A percentile compares a stretch with the other conserved stretches of the same genome.
Conservation (phyloP, 495 filamentous ascomycete species). For the Xylaria acuta region DNA sequence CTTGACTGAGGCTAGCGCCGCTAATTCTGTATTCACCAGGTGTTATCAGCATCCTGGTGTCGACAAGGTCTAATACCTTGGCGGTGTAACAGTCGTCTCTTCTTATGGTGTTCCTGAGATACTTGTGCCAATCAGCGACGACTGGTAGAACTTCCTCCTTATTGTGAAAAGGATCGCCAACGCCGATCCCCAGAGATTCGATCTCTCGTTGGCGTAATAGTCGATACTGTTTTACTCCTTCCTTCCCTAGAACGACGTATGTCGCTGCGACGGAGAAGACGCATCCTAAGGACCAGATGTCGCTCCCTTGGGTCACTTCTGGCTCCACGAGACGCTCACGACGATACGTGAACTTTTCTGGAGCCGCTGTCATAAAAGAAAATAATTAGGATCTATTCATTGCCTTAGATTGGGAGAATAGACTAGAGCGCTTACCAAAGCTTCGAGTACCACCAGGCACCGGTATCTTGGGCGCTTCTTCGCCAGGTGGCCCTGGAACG, state of each 20-base stretch:
- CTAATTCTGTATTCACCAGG: constrained; percentile 8
- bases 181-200: constrained; percentile 3
- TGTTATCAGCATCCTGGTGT: constrained; percentile 35
- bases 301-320: constrained; percentile 35
- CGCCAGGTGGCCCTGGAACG: constrained; percentile 30
- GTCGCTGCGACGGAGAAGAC: constrained; percentile 51
- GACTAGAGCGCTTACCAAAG: background rate
- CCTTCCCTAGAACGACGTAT: constrained; percentile 43
- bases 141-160: constrained; percentile 26
- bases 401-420: background rate
- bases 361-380: constrained; percentile 40
- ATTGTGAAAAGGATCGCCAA: constrained; percentile 10
- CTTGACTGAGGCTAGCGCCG: background rate
- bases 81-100: constrained; percentile 27
- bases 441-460: constrained; percentile 13
- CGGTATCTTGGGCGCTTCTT: constrained; percentile 29
- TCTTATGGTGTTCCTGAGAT: constrained; percentile 25
- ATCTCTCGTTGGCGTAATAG: constrained; percentile 33
- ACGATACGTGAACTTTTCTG: constrained; percentile 26
- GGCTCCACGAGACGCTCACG: constrained; percentile 11
- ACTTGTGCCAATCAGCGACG: constrained; percentile 39
- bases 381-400: background rate
- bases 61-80: constrained; percentile 26
- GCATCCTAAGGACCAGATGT: constrained; percentile 50
- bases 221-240: constrained; percentile 38